Evolutionary conservation across 2,329 filamentous ascomycete genomes (phyloP).

Genomic region (Hymenoscyphus infarciens): DNA sequence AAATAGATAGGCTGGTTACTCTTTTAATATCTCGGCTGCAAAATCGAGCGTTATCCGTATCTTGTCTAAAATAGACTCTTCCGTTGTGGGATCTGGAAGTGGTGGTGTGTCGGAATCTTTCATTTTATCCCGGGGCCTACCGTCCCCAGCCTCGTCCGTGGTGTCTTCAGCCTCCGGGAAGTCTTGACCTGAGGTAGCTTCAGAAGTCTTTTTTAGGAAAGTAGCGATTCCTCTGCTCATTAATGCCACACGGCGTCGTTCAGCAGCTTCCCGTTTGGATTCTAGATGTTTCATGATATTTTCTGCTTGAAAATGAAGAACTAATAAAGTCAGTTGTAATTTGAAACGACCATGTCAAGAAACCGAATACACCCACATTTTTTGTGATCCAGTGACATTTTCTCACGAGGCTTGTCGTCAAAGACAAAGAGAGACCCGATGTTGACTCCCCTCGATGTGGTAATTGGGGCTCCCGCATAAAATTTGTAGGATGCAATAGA

Average conservation of each 20-base stretch:
- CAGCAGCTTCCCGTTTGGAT: conserved; percentile 48
- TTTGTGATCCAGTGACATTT: conserved; percentile 36
- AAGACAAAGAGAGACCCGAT: conserved; percentile 60
- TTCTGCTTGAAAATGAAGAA: conserved; percentile 51
- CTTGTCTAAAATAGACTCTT: conserved; percentile 27
- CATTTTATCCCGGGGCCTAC: neutral
- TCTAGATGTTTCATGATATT: conserved; percentile 59
- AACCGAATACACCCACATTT: neutral
- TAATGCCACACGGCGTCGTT: conserved; percentile 47
- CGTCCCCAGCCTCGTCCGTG: neutral
- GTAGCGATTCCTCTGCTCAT: conserved; percentile 50
- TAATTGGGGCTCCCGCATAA: conserved; percentile 31
- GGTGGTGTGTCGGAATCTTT: neutral
- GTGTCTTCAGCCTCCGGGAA: neutral
- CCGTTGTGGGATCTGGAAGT: neutral
- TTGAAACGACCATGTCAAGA: neutral
- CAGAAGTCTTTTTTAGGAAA: conserved; percentile 45
- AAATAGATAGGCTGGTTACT: conserved; percentile 7
- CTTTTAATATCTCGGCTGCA: conserved; percentile 30
- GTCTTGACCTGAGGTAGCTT: neutral
- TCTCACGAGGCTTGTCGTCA: conserved; percentile 51
- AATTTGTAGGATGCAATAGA: conserved; percentile 25
- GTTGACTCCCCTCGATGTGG: conserved; percentile 32
- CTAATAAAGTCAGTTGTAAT: conserved; percentile 27
- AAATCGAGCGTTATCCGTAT: conserved; percentile 30